Evolutionary conservation across 305 asterid species (phyloP), one percentile per base, ranked within the genome.

Genomic region (Lippia alba): DNA sequence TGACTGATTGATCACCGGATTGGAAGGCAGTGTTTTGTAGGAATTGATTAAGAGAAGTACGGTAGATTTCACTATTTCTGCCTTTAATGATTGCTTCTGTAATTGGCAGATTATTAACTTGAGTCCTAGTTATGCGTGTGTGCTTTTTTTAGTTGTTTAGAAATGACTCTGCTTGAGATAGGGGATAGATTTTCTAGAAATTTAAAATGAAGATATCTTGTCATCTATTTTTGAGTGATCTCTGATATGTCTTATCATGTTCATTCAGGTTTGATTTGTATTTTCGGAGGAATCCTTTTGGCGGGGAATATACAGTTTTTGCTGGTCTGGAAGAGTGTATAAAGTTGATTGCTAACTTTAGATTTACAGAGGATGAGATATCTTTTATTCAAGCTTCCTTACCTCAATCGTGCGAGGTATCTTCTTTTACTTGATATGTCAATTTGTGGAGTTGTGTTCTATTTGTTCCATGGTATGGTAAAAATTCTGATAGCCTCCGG

Each of bases 321-420:
- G 97, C 98, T 76, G 99, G 99, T 67, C 81, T 94, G 64, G 99
- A 94, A 79, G 97, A 94, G 87, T 91, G 99, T 79, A 89, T 91
- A 65, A 88, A 65, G 80, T 79, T 94, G 64, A 86, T 94, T 71
- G 99, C 99, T 54, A 91, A 89, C 76, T 94, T 91, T 65, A 84
- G 32, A 66, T 82, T 94, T 62, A 76, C 87, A 16, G 97, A 89
- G 61, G 96, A 94, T 62, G 96, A 94, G 73, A 89, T 94, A 70
- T 86, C 85, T 72, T 94, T 94, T 67, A 56, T 94, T 57, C 76
- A 84, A 70, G 73, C 80, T 32, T 71, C 92, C 15, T 82, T 94
- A 67, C 96, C 99, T 17, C 18, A 88, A 3, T 77, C 97, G 40
- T 94, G 99, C 50, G 96, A 94, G 97, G 99, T 94, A 84, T 74